A percentile compares a stretch with the other conserved stretches of the same genome.
These are phyloP conservation scores for Epichloe bromicola DNA, from an alignment of 2,329 filamentous ascomycete genomes.

Conservation along the genomic window DNA sequence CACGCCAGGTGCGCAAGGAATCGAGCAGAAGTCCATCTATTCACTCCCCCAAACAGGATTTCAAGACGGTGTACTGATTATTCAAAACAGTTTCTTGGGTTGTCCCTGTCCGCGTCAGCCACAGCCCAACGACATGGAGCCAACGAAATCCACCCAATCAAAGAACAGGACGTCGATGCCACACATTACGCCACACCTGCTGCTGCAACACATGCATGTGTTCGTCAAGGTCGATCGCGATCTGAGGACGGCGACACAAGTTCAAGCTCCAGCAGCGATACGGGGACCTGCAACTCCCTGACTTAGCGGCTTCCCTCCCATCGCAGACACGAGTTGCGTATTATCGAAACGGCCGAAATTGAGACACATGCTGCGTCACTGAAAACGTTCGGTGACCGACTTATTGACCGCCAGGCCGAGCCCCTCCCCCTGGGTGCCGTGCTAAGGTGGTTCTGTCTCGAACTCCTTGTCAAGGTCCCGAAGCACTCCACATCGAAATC, in stretches of 20 bases:
- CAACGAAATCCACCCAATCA: not conserved
- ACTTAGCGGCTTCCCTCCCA: too few relatives aligned
- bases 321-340: not conserved
- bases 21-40: too few relatives aligned
- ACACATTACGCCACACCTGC: not conserved
- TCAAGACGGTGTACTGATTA: too few relatives aligned
- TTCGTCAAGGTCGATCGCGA: not conserved
- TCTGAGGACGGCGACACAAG: not conserved
- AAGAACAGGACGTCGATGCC: not conserved
- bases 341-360: not conserved
- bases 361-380: not conserved
- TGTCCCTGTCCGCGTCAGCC: not conserved
- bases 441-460: slow-evolving; percentile 1
- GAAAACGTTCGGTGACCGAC: not conserved
- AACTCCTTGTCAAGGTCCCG: not conserved
- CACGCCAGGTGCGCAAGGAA: too few relatives aligned
- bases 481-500: slow-evolving; percentile 3
- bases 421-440: slow-evolving; percentile 4
- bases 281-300: too few relatives aligned
- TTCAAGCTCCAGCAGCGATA: not conserved
- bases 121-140: not conserved
- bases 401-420: slow-evolving; percentile 4
- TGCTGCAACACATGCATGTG: not conserved
- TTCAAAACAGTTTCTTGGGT: too few relatives aligned
- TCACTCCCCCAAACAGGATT: too few relatives aligned